These are phyloP conservation scores for Bruguiera sexangula DNA, from an alignment of 345 rosid genomes.

Conservation along the genomic window DNA sequence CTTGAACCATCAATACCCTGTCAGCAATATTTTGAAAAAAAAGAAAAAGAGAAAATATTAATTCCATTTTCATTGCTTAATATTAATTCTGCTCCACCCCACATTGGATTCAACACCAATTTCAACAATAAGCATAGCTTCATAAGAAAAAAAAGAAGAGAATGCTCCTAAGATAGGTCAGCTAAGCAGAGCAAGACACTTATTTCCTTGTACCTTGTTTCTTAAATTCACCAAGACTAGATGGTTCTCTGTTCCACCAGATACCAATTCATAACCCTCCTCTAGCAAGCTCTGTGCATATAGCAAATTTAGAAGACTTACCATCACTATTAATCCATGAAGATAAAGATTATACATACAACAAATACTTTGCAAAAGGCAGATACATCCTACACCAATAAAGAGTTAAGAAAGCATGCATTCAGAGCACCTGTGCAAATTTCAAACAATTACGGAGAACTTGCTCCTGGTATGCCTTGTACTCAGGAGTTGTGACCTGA, in stretches of 20 bases:
- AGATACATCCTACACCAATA: slow-evolving; percentile 7
- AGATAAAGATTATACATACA: slow-evolving; percentile 4
- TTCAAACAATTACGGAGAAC: slow-evolving; percentile 69
- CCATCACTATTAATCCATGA: slow-evolving; percentile 12
- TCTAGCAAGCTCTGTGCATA: slow-evolving; percentile 62
- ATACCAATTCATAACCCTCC: slow-evolving; percentile 81
- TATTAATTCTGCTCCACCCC: not conserved
- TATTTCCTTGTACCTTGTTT: slow-evolving; percentile 52
- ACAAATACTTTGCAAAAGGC: not conserved
- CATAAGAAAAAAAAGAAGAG: too few species aligned
- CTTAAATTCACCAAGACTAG: slow-evolving; percentile 82
- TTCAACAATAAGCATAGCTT: not conserved
- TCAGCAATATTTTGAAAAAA: not conserved
- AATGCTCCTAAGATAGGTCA: not conserved
- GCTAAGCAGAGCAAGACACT: not conserved
- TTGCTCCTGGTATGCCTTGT: slow-evolving; percentile 87
- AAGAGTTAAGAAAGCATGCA: not conserved
- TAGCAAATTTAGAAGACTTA: slow-evolving; percentile 4
- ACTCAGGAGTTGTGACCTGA: slow-evolving; percentile 77
- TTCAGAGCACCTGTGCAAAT: slow-evolving; percentile 64
- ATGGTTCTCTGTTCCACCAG: slow-evolving; percentile 97
- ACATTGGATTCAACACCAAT: not conserved
- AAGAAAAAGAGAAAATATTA: slow-evolving; percentile 6
- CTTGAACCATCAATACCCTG: slow-evolving; percentile 96
- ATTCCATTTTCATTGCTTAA: slow-evolving; percentile 1